Percentiles rank a stretch among this genome's conserved stretches.
Conservation (phyloP, 2,329 filamentous ascomycete genomes). For the Talaromyces sp. region DNA sequence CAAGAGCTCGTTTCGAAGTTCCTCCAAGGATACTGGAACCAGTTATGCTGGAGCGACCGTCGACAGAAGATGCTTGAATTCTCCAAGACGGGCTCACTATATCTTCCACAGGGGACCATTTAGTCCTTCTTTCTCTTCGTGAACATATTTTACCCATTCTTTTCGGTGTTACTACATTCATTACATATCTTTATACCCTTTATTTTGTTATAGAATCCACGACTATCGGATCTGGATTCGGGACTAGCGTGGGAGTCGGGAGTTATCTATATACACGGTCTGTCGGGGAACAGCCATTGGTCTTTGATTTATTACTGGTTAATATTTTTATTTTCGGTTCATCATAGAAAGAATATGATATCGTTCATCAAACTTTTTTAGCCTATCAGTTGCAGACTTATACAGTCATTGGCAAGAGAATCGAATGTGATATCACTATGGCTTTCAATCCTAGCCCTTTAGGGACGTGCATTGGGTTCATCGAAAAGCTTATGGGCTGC, state of each 20-base stretch:
- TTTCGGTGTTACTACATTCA: neutral
- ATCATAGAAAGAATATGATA: neutral
- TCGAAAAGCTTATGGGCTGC: too few species aligned
- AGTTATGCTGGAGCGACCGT: slow-evolving; percentile 25
- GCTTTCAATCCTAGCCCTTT: too few species aligned
- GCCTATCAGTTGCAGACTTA: too few species aligned
- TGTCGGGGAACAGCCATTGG: neutral
- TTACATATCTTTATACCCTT: slow-evolving; percentile 12
- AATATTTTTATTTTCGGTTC: neutral
- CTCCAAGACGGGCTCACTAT: slow-evolving; percentile 12
- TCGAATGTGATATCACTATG: too few species aligned
- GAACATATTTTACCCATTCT: neutral
- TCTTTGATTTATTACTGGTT: neutral
- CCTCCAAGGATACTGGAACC: slow-evolving; percentile 23
- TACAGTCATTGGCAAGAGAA: too few species aligned
- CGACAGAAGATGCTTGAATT: slow-evolving; percentile 11
- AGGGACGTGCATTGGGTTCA: too few species aligned
- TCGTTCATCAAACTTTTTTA: neutral
- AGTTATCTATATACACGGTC: neutral
- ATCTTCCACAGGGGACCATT: neutral
- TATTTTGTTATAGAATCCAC: neutral
- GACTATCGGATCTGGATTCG: slow-evolving; percentile 1
- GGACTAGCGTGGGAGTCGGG: slow-evolving; percentile 16
- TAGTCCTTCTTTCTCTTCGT: neutral
- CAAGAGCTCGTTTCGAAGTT: slow-evolving; percentile 26